phyloP scores from a whole-genome alignment of 352 stramenopile species.

The Globisporangium parvum region DNA sequence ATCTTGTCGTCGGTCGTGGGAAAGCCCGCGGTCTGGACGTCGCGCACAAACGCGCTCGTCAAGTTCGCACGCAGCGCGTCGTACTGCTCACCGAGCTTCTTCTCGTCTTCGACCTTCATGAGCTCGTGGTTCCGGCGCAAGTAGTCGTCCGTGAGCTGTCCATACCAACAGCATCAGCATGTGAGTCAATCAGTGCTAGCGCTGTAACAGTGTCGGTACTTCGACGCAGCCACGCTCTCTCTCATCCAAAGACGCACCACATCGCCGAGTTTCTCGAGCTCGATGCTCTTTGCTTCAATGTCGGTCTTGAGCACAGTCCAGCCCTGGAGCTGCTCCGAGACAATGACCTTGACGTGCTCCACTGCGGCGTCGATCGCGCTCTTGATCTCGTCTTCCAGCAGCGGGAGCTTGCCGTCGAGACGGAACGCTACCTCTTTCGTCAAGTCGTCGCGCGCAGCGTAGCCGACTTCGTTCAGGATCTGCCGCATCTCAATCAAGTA shows the following conservation, averaged over 20 bases:
- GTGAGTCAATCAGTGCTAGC: neutral
- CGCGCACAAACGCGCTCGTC: slow-evolving; percentile 43
- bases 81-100: slow-evolving; percentile 58
- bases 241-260: slow-evolving; percentile 34
- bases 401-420: slow-evolving; percentile 66
- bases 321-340: slow-evolving; percentile 52
- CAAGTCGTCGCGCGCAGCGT: slow-evolving; percentile 52
- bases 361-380: slow-evolving; percentile 46
- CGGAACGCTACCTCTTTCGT: slow-evolving; percentile 47
- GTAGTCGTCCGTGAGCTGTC: slow-evolving; percentile 62
- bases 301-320: slow-evolving; percentile 71
- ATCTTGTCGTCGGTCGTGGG: slow-evolving; percentile 64
- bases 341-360: slow-evolving; percentile 38
- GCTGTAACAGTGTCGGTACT: neutral
- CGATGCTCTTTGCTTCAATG: slow-evolving; percentile 47
- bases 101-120: slow-evolving; percentile 45
- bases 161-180: neutral
- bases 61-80: slow-evolving; percentile 50
- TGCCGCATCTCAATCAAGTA: slow-evolving; percentile 78
- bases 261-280: slow-evolving; percentile 71
- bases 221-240: neutral
- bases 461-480: slow-evolving; percentile 66
- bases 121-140: slow-evolving; percentile 59
- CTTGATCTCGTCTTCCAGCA: slow-evolving; percentile 64
- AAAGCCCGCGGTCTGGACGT: slow-evolving; percentile 44